phyloP scores from a whole-genome alignment of 768 basidiomycete genomes.

The Pholiota molesta region DNA sequence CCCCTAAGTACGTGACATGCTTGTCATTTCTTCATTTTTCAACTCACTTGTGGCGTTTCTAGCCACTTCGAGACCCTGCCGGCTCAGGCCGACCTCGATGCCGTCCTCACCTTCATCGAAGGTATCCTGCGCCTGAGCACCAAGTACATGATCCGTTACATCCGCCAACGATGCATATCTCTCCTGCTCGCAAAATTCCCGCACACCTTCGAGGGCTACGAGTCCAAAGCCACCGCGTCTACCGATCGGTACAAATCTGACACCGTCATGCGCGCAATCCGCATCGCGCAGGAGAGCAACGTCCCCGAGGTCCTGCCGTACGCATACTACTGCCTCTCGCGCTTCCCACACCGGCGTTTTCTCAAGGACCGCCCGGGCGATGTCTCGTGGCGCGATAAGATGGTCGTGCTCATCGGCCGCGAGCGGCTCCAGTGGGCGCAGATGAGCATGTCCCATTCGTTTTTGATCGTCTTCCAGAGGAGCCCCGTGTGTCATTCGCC shows the following conservation, averaged over 20 bases:
- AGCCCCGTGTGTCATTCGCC: slow-evolving; percentile 32
- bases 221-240: slow-evolving; percentile 25
- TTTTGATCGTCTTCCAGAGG: slow-evolving; percentile 42
- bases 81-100: slow-evolving; percentile 39
- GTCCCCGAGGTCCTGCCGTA: slow-evolving; percentile 47
- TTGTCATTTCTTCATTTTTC: not conserved
- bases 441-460: slow-evolving; percentile 43
- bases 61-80: slow-evolving; percentile 42
- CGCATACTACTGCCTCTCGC: slow-evolving; percentile 52
- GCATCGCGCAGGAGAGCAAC: slow-evolving; percentile 43
- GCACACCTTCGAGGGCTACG: slow-evolving; percentile 39
- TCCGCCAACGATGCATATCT: slow-evolving; percentile 54
- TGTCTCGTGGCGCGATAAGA: slow-evolving; percentile 43
- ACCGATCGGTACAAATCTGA: slow-evolving; percentile 38
- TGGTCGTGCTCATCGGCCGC: slow-evolving; percentile 41
- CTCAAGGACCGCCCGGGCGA: slow-evolving; percentile 37
- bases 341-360: slow-evolving; percentile 40
- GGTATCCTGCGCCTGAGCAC: slow-evolving; percentile 66
- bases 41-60: not conserved
- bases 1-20: slow-evolving; percentile 42
- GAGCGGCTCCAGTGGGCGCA: slow-evolving; percentile 44
- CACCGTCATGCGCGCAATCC: slow-evolving; percentile 45
- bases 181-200: slow-evolving; percentile 47
- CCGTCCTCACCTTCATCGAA: slow-evolving; percentile 46
- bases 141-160: slow-evolving; percentile 58